Evolutionary conservation across 129 eudicot genomes (phyloP), one percentile per base, ranked within the genome.

Genomic region (Gnaphalium uliginosum): DNA sequence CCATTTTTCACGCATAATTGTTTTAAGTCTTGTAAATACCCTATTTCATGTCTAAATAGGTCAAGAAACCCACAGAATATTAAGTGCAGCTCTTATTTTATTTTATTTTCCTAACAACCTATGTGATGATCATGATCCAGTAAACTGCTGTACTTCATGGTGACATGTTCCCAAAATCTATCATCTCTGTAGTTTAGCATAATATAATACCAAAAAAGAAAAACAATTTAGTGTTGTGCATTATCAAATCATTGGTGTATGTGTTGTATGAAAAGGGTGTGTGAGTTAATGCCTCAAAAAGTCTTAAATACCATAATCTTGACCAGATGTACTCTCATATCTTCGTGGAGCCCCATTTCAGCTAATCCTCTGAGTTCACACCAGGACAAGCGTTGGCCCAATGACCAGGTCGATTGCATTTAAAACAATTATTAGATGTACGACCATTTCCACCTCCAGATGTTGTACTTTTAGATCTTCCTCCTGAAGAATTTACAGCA

Each of bases 331-430:
- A 54, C 10, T n/a, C 61, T 8, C 61, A 54, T 5, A 19, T 54
- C 25, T 54, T 54, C 61, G 10, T 54, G 61, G 8, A 0, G 11
- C 24, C 50, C 17, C 50, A 2, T 43, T 11, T 43, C 50, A 3
- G 4, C 50, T 43, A 43, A 3, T 10, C 50, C 50, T 43, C 50
- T 43, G 50, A 43, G 11, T 75, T 66, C 15, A 29, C 37, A 61
- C 81, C 87, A 17, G 91, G 92, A 73, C 96, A 93, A 65, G 88
- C 88, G 65, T 73, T 86, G 8, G 93, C 90, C 95, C 92, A 93
- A 72, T 93, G 96, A 58, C 98, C 98, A 77, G 60, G n/a, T 81
- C 85, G 83, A 69, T 90, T 84, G 74, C 98, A 93, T 75, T 86
- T 87, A 71, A 4, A 29, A 1, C 32, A 93, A 77, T 80, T 81